Evolutionary conservation across 257 asterid species (phyloP).

Genomic region (Solanum etuberosum): DNA sequence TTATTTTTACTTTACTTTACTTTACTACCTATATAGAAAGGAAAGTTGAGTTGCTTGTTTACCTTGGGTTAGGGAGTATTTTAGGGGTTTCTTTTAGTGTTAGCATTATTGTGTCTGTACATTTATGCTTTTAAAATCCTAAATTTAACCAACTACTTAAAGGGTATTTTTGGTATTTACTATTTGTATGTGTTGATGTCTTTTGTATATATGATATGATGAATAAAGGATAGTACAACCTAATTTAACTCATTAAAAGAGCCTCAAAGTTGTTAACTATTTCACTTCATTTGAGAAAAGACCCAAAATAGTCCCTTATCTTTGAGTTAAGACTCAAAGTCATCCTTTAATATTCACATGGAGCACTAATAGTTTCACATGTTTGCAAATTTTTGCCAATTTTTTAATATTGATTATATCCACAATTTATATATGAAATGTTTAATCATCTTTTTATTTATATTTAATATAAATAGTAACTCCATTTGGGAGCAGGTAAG

Average conservation of each 20-base stretch:
- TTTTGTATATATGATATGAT: background rate
- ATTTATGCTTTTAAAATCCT: no score
- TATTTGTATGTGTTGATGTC: background rate
- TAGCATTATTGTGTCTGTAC: background rate
- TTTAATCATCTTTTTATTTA: no score
- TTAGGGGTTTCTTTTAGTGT: no score
- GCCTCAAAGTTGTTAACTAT: background rate
- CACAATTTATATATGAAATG: background rate
- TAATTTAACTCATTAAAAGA: background rate
- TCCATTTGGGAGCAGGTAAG: background rate
- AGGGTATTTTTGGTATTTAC: background rate
- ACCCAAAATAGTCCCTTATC: background rate
- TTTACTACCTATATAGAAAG: background rate
- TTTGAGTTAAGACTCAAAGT: background rate
- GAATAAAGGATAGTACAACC: background rate
- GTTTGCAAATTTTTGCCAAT: background rate
- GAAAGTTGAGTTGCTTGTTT: background rate
- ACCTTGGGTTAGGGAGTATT: no score
- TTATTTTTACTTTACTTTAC: background rate
- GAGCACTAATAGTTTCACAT: background rate
- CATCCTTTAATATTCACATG: background rate
- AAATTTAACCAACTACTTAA: background rate
- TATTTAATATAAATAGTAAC: background rate
- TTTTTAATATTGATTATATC: no score
- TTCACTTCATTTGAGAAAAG: background rate